Evolutionary conservation across 495 filamentous ascomycete genomes (phyloP).

Genomic region (Xylaria telfairii): DNA sequence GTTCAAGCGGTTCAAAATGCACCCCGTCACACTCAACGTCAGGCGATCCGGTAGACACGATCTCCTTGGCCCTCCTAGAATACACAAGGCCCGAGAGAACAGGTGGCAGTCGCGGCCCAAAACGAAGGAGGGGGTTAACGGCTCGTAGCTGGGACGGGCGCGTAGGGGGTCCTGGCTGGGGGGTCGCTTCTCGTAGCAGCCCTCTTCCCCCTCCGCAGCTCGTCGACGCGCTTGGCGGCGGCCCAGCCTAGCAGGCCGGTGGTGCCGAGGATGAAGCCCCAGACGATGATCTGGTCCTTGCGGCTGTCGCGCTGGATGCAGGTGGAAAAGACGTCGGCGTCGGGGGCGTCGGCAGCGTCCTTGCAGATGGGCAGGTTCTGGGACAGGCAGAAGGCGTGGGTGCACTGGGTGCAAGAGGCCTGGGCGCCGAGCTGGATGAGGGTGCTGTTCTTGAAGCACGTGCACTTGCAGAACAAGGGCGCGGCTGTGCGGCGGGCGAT

Average conservation of each 20-base stretch:
- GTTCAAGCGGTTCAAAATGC: neutral
- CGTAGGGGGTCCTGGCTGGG: constrained; percentile 4
- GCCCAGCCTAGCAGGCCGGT: constrained; percentile 84
- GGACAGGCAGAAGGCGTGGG: constrained; percentile 84
- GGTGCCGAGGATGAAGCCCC: constrained; percentile 89
- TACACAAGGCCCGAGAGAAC: neutral
- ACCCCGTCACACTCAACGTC: constrained; percentile 2
- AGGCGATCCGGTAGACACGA: neutral
- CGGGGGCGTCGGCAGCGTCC: constrained; percentile 79
- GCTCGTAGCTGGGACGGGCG: neutral
- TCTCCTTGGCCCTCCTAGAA: neutral
- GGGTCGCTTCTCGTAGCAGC: neutral
- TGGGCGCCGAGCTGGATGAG: constrained; percentile 75
- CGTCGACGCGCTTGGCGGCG: constrained; percentile 57
- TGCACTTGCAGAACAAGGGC: constrained; percentile 97
- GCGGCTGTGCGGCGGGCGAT: too few relatives aligned
- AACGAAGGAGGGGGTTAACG: neutral
- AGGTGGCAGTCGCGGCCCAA: neutral
- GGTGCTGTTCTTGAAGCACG: constrained; percentile 88
- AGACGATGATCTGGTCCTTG: constrained; percentile 90
- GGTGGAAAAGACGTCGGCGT: constrained; percentile 84
- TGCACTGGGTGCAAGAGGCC: constrained; percentile 80
- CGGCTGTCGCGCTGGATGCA: constrained; percentile 93
- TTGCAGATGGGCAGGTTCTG: constrained; percentile 89
- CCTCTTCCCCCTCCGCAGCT: constrained; percentile 58